phyloP scores from a whole-genome alignment of 2,329 filamentous ascomycete species.

The Canariomyces notabilis region DNA sequence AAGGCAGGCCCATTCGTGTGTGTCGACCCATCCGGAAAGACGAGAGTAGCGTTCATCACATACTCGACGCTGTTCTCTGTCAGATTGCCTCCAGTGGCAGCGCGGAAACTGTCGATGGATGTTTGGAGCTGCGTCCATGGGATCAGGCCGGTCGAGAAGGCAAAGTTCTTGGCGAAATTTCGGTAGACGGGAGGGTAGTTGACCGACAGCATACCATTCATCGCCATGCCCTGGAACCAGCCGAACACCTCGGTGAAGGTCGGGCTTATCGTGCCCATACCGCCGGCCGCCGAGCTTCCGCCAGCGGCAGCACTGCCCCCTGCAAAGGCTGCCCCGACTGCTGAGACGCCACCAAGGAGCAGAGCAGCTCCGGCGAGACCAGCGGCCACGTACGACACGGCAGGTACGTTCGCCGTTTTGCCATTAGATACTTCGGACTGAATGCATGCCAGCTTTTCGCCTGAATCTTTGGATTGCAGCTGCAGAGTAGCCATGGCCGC shows the following conservation, averaged over 20 bases:
- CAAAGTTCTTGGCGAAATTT: constrained; percentile 90
- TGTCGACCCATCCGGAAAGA: constrained; percentile 59
- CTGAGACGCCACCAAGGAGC: constrained; percentile 65
- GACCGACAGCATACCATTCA: constrained; percentile 94
- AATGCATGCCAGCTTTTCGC: constrained; percentile 71
- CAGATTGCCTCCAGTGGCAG: constrained; percentile 77
- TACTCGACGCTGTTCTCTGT: constrained; percentile 71
- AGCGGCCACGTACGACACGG: constrained; percentile 77
- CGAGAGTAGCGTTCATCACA: constrained; percentile 69
- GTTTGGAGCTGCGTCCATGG: constrained; percentile 76
- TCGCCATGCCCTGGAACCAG: constrained; percentile 90
- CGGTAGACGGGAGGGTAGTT: constrained; percentile 82
- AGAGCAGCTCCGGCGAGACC: constrained; percentile 83
- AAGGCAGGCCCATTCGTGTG: constrained; percentile 29
- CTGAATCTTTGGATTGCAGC: constrained; percentile 58
- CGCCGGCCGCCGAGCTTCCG: constrained; percentile 45
- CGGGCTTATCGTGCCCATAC: constrained; percentile 62
- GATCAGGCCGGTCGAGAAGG: constrained; percentile 79
- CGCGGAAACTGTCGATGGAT: constrained; percentile 79
- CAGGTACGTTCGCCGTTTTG: constrained; percentile 69
- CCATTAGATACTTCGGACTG: constrained; percentile 79
- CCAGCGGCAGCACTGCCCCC: constrained; percentile 47
- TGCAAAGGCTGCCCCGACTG: constrained; percentile 56
- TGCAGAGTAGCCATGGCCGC: constrained; percentile 77
- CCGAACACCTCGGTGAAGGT: constrained; percentile 80